Base-by-base conservation (phyloP, 2,329 filamentous ascomycete species). In the Coniochaeta sp. region DNA sequence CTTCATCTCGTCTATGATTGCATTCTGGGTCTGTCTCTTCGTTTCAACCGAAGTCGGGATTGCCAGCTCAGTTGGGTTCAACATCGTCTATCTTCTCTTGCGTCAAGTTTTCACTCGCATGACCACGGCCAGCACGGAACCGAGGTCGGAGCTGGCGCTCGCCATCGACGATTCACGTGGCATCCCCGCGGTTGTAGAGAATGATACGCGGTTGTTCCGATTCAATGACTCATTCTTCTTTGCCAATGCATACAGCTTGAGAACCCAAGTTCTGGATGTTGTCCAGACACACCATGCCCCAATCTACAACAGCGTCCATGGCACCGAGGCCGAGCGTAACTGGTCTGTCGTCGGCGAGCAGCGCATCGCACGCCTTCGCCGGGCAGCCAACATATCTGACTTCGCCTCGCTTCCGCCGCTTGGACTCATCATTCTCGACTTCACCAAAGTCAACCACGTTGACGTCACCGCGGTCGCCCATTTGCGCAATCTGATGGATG, bases 21-120 rank as follows among this genome's bases (percentile, higher is more conserved):
- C 84, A 4, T 83, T 88, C 65, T 88, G 85, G 81, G 75, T 88
- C 3, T 85, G 84, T 0, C 77, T 88, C 10, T 86, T 88, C 65
- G 79, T 81, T 1, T 81, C 79, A 0, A 83, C 82, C 1, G 83
- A 87, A 64, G 76, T 83, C 38, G 86, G 85, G 14, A 85, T 88
- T 47, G 84, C 77, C 22, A 73, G 74, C 22, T 80, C 83, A 1
- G 84, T 87, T 1, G 83, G 79, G 8, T 89, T 88, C 78, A 87
- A 82, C 66, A 80, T 88, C 34, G 79, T 83, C 59, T 86, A 85
- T 68, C 79, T 83, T 30, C 72, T 88, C 1, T 74, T 87, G 0
- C 80, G 82, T 3, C 77, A 81, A n/a, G 81, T 82, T 1, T 87
- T 88, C 68, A 74, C 77, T 1, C 73, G 73, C 9, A 70, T 77